These are phyloP conservation scores for Mortierella sp. DNA, from an alignment of 371 early-diverging fungal genomes.

Conservation along the genomic window DNA sequence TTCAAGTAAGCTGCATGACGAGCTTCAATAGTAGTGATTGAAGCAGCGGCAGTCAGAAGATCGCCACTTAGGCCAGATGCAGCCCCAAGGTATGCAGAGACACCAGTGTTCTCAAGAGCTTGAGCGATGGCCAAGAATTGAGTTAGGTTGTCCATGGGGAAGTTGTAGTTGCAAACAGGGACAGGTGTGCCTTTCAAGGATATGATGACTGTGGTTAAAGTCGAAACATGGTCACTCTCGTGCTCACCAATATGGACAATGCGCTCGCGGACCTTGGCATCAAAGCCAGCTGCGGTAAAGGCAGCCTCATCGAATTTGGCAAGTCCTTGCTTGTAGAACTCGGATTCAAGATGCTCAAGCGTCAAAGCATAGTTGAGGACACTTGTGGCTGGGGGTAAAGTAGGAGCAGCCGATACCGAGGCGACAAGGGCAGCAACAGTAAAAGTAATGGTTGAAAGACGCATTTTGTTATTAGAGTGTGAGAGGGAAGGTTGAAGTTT, in stretches of 20 bases:
- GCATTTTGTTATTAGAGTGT: conserved; percentile 14
- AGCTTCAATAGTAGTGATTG: conserved; percentile 30
- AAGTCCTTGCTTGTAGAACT: conserved; percentile 53
- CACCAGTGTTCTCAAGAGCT: conserved; percentile 63
- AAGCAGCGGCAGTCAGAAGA: conserved; percentile 21
- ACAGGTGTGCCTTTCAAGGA: conserved; percentile 42
- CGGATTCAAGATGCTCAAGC: conserved; percentile 35
- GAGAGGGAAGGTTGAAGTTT: conserved; percentile 5
- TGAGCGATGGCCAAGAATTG: conserved; percentile 58
- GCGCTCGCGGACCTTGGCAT: conserved; percentile 42
- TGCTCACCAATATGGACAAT: conserved; percentile 51
- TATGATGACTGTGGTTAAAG: conserved; percentile 46
- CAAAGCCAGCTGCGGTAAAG: conserved; percentile 55
- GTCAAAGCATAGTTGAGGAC: conserved; percentile 37
- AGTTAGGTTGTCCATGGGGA: conserved; percentile 53
- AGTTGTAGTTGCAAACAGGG: conserved; percentile 59
- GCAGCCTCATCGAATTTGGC: conserved; percentile 46
- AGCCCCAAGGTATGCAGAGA: conserved; percentile 62
- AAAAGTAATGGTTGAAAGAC: conserved; percentile 17
- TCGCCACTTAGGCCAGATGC: conserved; percentile 18
- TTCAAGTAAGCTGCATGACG: conserved; percentile 41
- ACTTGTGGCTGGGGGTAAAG: not conserved
- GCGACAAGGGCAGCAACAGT: conserved; percentile 3
- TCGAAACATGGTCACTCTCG: conserved; percentile 57
- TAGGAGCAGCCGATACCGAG: not conserved